phyloP scores from a whole-genome alignment of 2,329 filamentous ascomycete species.

The Diaporthe vexans region DNA sequence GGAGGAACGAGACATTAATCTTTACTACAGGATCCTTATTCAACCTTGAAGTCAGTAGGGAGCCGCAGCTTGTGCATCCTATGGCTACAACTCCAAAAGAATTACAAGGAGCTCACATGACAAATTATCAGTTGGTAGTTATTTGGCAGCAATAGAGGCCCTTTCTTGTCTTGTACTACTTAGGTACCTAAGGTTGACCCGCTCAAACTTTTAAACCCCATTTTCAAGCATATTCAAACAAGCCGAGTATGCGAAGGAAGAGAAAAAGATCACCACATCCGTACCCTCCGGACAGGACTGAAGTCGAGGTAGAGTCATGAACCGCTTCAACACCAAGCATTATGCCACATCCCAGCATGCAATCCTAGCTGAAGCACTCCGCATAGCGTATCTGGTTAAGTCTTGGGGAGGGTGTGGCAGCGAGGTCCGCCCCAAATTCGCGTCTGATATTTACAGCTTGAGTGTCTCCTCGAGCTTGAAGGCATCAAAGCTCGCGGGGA shows the following conservation, averaged over 20 bases:
- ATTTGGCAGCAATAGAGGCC: neutral
- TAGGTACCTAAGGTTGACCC: neutral
- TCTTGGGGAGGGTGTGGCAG: neutral
- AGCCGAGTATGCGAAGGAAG: neutral
- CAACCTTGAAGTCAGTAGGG: too few relatives aligned
- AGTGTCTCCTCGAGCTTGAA: conserved; percentile 3
- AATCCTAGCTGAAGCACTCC: neutral
- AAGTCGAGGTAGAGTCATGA: neutral
- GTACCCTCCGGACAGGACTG: neutral
- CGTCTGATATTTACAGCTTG: neutral
- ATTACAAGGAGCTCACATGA: too few relatives aligned
- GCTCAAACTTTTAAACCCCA: neutral
- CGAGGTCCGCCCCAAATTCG: neutral
- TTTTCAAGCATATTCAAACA: neutral
- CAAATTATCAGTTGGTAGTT: neutral
- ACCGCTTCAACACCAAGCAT: neutral
- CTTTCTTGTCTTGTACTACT: neutral
- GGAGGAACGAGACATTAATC: too few relatives aligned
- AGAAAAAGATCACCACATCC: neutral
- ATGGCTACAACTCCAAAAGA: too few relatives aligned
- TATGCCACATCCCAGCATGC: neutral
- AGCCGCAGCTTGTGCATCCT: too few relatives aligned
- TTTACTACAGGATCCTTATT: too few relatives aligned
- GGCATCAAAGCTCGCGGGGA: neutral
- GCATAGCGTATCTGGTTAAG: neutral